A percentile compares a stretch with the other conserved stretches of the same genome.
phyloP scores from a whole-genome alignment of 345 rosid genomes.

The Populus pruinosa region DNA sequence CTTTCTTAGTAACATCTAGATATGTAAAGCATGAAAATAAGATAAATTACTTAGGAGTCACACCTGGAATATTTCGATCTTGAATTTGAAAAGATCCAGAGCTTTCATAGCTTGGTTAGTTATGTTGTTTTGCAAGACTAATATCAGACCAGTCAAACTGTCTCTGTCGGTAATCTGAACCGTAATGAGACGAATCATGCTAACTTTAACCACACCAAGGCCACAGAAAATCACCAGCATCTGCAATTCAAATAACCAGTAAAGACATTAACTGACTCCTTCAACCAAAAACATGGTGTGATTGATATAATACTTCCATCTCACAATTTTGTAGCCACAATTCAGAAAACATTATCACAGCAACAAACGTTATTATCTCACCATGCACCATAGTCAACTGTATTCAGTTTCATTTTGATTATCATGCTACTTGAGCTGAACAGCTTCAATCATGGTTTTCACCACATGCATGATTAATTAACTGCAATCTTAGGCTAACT shows the following conservation, averaged over 20 bases:
- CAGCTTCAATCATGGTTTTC: not conserved
- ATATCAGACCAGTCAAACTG: constrained; percentile 55
- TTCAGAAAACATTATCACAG: not conserved
- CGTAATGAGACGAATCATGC: constrained; percentile 51
- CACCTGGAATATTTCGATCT: constrained; percentile 90
- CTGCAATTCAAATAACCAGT: constrained; percentile 36
- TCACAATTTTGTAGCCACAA: not conserved
- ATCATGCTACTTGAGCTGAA: not conserved
- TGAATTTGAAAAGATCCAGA: constrained; percentile 63
- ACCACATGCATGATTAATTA: not conserved
- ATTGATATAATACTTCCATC: not conserved
- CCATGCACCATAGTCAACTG: not conserved
- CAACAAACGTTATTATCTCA: not conserved
- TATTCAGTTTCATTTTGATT: not conserved
- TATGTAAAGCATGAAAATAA: not conserved
- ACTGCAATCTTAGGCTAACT: not conserved
- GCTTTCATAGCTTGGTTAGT: constrained; percentile 80
- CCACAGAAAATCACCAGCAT: constrained; percentile 64
- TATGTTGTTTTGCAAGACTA: constrained; percentile 66
- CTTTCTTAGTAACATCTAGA: not conserved
- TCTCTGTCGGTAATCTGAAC: constrained; percentile 56
- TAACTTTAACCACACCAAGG: constrained; percentile 62
- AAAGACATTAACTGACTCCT: not conserved
- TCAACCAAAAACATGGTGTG: not conserved
- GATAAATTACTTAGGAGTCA: not conserved